Evolutionary conservation across 345 rosid genomes (phyloP), one percentile per base, ranked within the genome.

Genomic region (Excoecaria agallocha): DNA sequence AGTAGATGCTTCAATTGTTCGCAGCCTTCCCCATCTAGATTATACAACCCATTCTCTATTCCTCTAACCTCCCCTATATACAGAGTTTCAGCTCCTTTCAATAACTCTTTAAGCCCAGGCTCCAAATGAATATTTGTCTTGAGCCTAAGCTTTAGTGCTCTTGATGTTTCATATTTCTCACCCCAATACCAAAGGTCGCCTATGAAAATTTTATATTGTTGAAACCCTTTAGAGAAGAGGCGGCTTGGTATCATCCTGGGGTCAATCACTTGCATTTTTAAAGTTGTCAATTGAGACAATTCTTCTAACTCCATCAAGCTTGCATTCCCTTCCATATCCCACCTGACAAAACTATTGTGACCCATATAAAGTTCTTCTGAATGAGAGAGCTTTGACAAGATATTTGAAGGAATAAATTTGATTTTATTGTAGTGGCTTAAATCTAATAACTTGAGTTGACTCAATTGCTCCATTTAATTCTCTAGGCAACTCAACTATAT

Each of bases 301-400:
- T 30, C 12, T 8, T 50, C 70, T 73, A 83, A 58, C 68, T 78
- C 84, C 4, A 8, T 3, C 35, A 80, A 38, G 10, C 75, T 63
- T 9, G 76, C 74, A 51, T 69, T 56, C 19, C 54, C 76, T 46
- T 73, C 77, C 9, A 19, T 70, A 16, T 24, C 77, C 88, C 85
- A 85, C 15, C 45, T 16, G 13, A 24, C 68, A 74, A 80, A 85
- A 30, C 79, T 49, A 20, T 74, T 52, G 1, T 3, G 48, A 30
- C 30, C 30, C 56, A 83, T 74, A 12, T 51, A 24, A 30, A 83
- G 68, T 51, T 79, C 85, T 74, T 85, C 86, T 37, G 81, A 35
- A 3, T 11, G 24, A 0, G 77, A 25, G 3, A 85, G 51, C n/a
- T 49, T 67, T 73, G 78, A 78, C 6, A 83, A 39, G 22, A 84